A percentile compares a stretch with the other conserved stretches of the same genome.
Conservation (phyloP, 2,329 filamentous ascomycete species). For the Pezicula radicicola region DNA sequence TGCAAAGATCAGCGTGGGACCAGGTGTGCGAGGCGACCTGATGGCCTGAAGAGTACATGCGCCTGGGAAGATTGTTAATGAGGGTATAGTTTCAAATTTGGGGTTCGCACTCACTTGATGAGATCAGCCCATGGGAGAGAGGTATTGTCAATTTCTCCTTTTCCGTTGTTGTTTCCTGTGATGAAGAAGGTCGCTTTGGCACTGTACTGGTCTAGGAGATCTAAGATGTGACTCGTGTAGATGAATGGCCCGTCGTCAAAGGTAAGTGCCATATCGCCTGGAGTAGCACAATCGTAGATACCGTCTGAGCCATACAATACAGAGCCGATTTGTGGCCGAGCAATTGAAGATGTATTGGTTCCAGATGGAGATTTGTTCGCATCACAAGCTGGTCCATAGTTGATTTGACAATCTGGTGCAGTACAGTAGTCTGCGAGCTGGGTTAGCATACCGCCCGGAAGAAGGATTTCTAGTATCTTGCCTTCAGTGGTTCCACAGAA, state of each 20-base stretch:
- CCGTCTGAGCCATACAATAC: conserved; percentile 54
- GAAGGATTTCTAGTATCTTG: conserved; percentile 1
- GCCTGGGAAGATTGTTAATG: conserved; percentile 6
- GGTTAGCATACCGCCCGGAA: not conserved
- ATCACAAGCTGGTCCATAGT: conserved; percentile 57
- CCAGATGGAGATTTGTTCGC: conserved; percentile 53
- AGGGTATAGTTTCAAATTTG: not conserved
- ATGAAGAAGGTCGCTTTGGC: conserved; percentile 60
- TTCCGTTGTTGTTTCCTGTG: conserved; percentile 42
- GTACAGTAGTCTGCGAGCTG: conserved; percentile 46
- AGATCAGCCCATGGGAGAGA: conserved; percentile 37
- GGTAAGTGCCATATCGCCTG: conserved; percentile 61
- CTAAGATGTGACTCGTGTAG: conserved; percentile 59
- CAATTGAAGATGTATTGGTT: conserved; percentile 47
- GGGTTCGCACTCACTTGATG: conserved; percentile 11
- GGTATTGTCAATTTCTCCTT: conserved; percentile 51
- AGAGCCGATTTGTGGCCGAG: conserved; percentile 45
- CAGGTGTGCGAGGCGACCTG: conserved; percentile 59
- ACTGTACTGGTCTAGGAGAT: conserved; percentile 55
- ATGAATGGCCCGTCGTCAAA: conserved; percentile 65
- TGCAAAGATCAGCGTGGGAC: conserved; percentile 45
- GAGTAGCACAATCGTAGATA: conserved; percentile 53
- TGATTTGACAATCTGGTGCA: conserved; percentile 58
- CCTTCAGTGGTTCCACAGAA: conserved; percentile 18
- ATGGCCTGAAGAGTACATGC: conserved; percentile 43